Conservation (phyloP, 2,329 filamentous ascomycete species). For the Hymenoscyphus repandus region DNA sequence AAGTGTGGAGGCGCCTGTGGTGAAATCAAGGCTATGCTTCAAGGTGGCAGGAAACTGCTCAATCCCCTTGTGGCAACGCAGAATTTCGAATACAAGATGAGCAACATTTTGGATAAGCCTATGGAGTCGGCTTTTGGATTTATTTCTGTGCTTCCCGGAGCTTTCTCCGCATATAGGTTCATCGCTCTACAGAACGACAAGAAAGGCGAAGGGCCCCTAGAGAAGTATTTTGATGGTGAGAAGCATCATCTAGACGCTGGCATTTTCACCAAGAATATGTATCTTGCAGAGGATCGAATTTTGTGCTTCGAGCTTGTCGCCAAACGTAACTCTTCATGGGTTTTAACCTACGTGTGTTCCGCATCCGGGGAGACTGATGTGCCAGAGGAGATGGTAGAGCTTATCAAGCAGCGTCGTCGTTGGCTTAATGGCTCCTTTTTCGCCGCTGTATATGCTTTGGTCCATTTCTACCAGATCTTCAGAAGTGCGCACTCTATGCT, state of each 20-base stretch:
- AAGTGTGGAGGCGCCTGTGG: conserved; percentile 23
- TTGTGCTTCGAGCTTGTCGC: conserved; percentile 64
- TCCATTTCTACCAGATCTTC: conserved; percentile 67
- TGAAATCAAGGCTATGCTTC: conserved; percentile 23
- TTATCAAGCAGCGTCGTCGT: conserved; percentile 64
- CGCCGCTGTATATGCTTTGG: conserved; percentile 65
- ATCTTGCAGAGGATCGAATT: conserved; percentile 55
- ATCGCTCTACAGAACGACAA: conserved; percentile 66
- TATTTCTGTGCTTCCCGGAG: conserved; percentile 45
- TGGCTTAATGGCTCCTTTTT: conserved; percentile 74
- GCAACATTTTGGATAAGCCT: conserved; percentile 24
- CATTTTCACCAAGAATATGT: conserved; percentile 66
- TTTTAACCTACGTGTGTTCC: conserved; percentile 65
- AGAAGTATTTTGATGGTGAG: conserved; percentile 70
- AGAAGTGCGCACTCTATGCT: conserved; percentile 60
- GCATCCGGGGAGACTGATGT: conserved; percentile 70
- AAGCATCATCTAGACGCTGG: conserved; percentile 55
- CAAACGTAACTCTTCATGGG: conserved; percentile 65
- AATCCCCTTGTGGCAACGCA: conserved; percentile 24
- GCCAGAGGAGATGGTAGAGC: conserved; percentile 62
- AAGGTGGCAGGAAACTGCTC: conserved; percentile 17
- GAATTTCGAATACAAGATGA: conserved; percentile 28
- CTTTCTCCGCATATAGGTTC: conserved; percentile 65
- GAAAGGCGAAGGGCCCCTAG: conserved; percentile 63
- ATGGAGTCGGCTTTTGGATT: conserved; percentile 26